A percentile compares a stretch with the other conserved stretches of the same genome.
Evolutionary conservation across 768 basidiomycete genomes (phyloP).

Genomic region (Termitomyces sp.): DNA sequence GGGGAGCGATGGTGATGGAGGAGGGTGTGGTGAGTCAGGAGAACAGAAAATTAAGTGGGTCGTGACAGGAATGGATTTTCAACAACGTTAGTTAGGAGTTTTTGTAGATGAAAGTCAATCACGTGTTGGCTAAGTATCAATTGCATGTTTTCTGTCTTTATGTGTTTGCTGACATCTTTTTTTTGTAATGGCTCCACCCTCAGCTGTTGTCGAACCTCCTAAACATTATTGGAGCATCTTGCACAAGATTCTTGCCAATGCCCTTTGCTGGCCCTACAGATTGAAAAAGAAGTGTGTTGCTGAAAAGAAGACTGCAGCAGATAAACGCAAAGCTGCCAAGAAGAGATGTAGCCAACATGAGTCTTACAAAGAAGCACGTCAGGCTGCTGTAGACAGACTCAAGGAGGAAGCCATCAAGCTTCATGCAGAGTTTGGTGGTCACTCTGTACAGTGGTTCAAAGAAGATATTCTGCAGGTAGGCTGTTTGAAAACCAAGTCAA

Average conservation of each 20-base stretch:
- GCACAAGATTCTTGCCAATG: not conserved
- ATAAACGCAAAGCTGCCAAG: not conserved
- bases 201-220: not conserved
- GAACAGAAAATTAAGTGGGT: no score
- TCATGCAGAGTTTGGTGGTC: not conserved
- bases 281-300: not conserved
- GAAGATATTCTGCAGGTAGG: not conserved
- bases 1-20: no score
- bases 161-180: not conserved
- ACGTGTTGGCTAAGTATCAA: not conserved
- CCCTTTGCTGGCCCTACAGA: not conserved
- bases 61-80: no score
- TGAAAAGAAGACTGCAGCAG: not conserved
- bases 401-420: not conserved
- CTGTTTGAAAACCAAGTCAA: not conserved
- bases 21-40: no score
- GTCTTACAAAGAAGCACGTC: not conserved
- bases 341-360: not conserved
- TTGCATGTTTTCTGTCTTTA: not conserved
- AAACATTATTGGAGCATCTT: not conserved
- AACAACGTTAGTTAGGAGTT: no score
- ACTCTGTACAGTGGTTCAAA: not conserved
- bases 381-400: not conserved
- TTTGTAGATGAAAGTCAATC: no score
- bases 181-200: not conserved